Conservation (phyloP, 306 rosid genomes). For the Fagus crenata region DNA sequence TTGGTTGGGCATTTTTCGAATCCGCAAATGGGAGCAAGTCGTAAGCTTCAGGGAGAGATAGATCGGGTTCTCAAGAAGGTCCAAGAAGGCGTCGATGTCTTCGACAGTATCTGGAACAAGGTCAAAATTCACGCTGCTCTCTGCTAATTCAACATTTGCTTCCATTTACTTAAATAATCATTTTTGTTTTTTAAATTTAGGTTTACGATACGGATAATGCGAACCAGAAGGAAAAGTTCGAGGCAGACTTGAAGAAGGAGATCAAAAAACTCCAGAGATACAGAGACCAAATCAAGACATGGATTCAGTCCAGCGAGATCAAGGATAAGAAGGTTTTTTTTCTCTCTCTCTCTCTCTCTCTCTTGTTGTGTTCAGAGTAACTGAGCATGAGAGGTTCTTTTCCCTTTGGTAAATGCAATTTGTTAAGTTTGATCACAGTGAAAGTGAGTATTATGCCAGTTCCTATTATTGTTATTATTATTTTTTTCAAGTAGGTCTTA, state of each 20-base stretch:
- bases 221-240: slow-evolving; percentile 97
- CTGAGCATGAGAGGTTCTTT: too few relatives aligned
- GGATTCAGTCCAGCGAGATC: slow-evolving; percentile 98
- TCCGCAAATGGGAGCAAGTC: slow-evolving; percentile 83
- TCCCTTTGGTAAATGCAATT: too few relatives aligned
- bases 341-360: too few relatives aligned
- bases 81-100: slow-evolving; percentile 96
- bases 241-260: slow-evolving; percentile 97
- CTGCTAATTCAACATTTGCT: too few relatives aligned
- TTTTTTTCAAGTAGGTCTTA: background rate
- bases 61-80: slow-evolving; percentile 99
- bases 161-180: background rate
- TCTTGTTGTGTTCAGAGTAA: too few relatives aligned
- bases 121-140: slow-evolving; percentile 31
- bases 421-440: too few relatives aligned
- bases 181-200: slow-evolving; percentile 30
- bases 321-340: slow-evolving; percentile 82
- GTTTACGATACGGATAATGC: slow-evolving; percentile 97
- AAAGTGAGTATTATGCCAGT: too few relatives aligned
- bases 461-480: too few relatives aligned
- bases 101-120: slow-evolving; percentile 98
- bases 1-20: background rate
- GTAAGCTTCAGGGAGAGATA: slow-evolving; percentile 98
- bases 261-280: slow-evolving; percentile 96
- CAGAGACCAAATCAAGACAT: slow-evolving; percentile 91